Percentiles rank a stretch among this genome's conserved stretches.
These are phyloP conservation scores for Gelatoporia subvermispora DNA, from an alignment of 768 basidiomycete genomes.

Conservation along the genomic window DNA sequence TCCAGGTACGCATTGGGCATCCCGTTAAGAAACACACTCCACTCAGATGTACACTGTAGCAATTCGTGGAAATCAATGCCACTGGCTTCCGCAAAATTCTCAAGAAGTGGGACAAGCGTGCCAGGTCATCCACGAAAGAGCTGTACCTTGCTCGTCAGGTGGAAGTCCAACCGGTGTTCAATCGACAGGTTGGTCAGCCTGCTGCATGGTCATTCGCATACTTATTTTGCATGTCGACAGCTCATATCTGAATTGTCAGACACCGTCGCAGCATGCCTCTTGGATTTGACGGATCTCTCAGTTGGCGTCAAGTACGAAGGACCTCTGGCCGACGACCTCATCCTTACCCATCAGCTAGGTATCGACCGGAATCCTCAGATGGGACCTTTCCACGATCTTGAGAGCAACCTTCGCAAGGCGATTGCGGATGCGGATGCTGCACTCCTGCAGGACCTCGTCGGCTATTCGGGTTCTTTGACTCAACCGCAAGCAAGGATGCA, in stretches of 20 bases:
- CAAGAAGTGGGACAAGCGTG: conserved; percentile 98
- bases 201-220: not conserved
- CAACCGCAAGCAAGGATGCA: conserved; percentile 62
- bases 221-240: conserved; percentile 33
- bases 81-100: conserved; percentile 95
- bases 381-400: conserved; percentile 83
- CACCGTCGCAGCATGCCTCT: conserved; percentile 77
- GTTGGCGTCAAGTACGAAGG: conserved; percentile 77
- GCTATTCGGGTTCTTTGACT: conserved; percentile 61
- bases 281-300: conserved; percentile 74
- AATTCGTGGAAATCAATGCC: conserved; percentile 97
- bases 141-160: conserved; percentile 94
- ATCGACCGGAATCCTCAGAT: conserved; percentile 51
- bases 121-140: conserved; percentile 93
- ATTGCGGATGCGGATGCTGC: conserved; percentile 55
- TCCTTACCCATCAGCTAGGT: conserved; percentile 67
- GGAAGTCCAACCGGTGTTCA: conserved; percentile 98
- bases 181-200: conserved; percentile 67
- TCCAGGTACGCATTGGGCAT: conserved; percentile 72
- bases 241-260: conserved; percentile 95
- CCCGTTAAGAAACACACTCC: conserved; percentile 5
- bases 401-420: conserved; percentile 80
- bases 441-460: conserved; percentile 64
- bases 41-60: conserved; percentile 40
- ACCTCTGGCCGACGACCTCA: conserved; percentile 61